These are phyloP conservation scores for Huiozyma sinensis DNA, from an alignment of 805 yeast species.

Conservation along the genomic window DNA sequence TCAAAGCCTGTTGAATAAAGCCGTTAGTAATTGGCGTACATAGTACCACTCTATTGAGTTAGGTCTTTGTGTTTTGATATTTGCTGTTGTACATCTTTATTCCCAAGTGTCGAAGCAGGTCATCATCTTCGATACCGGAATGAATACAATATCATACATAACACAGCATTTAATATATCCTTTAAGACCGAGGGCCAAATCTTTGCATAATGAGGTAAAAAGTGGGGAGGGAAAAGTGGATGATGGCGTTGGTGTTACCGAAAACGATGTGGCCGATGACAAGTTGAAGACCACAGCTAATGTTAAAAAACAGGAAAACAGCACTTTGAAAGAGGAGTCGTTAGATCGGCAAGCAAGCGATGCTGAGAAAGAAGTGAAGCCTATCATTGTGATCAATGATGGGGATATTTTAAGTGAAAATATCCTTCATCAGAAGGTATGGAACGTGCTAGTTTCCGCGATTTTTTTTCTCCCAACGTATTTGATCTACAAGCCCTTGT, in stretches of 20 bases:
- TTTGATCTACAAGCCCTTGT: slow-evolving; percentile 42
- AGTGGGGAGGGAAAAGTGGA: not conserved
- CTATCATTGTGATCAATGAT: no score
- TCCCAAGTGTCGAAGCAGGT: no score
- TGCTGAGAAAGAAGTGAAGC: no score
- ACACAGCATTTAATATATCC: not conserved
- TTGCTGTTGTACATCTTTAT: no score
- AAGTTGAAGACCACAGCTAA: not conserved
- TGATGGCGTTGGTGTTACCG: not conserved
- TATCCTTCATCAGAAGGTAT: not conserved
- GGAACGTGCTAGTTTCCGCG: not conserved
- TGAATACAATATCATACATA: slow-evolving; percentile 2
- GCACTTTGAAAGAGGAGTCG: no score
- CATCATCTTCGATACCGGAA: not conserved
- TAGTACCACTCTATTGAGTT: no score
- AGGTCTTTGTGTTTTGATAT: no score
- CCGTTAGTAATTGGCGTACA: no score
- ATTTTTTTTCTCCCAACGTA: slow-evolving; percentile 40
- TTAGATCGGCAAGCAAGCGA: no score
- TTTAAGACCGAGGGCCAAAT: not conserved
- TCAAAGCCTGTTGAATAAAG: no score
- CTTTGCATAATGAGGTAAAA: not conserved
- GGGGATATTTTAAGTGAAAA: no score
- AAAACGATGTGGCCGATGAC: not conserved
- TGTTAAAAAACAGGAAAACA: no score